Base-by-base conservation (phyloP, 371 early-diverging fungal species). In the Rhizopus delemar region DNA sequence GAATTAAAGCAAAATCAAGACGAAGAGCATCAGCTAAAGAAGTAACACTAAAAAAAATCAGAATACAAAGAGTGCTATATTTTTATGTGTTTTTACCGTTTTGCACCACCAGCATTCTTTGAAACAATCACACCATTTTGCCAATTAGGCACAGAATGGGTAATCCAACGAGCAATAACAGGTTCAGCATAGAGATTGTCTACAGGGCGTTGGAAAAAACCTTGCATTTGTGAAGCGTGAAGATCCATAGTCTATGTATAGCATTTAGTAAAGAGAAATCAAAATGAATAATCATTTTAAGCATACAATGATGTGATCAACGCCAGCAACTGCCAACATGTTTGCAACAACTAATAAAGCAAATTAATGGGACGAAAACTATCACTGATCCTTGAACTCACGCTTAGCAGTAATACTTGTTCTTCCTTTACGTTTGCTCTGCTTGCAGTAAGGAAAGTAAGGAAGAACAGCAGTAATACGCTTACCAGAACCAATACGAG, bases 91-190 rank as follows among this genome's bases (percentile, higher is more conserved):
- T 5, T 33, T 56, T 78, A 91, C 93, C 96, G 86, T 80, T 96
- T 96, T 65, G 95, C 93, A 38, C 95, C 97, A 56, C 98, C 98
- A n/a, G 98, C 94, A 73, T 98, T 96, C 83, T 96, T 96, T 64
- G 91, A 88, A 32, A 98, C 93, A 28, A 96, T 90, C 9, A 96
- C 96, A 57, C 89, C 93, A 49, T 85, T 77, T 60, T 78, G 66
- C 76, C 90, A 88, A 54, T 91, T 85, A 32, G 89, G 83, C 34
- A 92, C 88, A 63, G 85, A 73, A 56, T 90, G 91, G n/a, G 74
- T 75, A 59, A 98, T 93, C 91, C 93, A 97, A 66, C 90, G 87
- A 53, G 90, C 89, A 58, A 96, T 86, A 29, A 86, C 85, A 36
- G 99, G 98, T 71, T 96, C 96, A 36, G 97, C 95, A 53, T 90